Evolutionary conservation across 805 yeast species (phyloP).

Genomic region (Sugiyamaella americana): DNA sequence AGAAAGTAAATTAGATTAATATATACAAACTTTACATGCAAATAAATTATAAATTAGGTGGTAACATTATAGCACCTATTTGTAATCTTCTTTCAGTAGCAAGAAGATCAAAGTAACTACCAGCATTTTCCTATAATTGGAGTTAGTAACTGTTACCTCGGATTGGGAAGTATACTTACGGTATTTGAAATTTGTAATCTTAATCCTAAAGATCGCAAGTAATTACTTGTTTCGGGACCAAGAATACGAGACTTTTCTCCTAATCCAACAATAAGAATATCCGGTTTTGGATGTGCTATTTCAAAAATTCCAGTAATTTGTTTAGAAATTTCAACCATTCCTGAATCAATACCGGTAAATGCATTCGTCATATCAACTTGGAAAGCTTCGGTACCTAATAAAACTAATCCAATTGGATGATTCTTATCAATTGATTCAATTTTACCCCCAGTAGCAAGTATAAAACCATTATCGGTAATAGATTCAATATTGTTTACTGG

Average conservation of each 20-base stretch:
- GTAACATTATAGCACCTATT: constrained; percentile 67
- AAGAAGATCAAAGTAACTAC: constrained; percentile 61
- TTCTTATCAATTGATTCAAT: constrained; percentile 33
- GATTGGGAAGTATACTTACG: constrained; percentile 30
- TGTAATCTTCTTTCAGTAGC: constrained; percentile 75
- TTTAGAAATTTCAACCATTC: constrained; percentile 48
- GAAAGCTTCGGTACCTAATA: constrained; percentile 47
- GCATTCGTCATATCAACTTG: constrained; percentile 44
- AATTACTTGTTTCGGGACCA: constrained; percentile 46
- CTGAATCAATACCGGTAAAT: constrained; percentile 43
- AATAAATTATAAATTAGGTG: constrained; percentile 48
- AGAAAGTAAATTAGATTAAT: too few relatives aligned
- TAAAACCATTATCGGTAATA: constrained; percentile 50
- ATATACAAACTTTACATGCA: not conserved
- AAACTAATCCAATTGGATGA: constrained; percentile 26
- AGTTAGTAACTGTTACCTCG: too few relatives aligned
- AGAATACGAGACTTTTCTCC: constrained; percentile 61
- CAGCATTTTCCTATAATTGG: constrained; percentile 42
- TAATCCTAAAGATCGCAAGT: constrained; percentile 55
- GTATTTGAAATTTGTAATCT: constrained; percentile 64
- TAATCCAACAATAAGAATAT: constrained; percentile 63
- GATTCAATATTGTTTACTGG: constrained; percentile 49
- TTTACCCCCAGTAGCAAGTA: constrained; percentile 48
- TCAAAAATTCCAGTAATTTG: constrained; percentile 45
- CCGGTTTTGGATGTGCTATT: constrained; percentile 69